These are phyloP conservation scores for Talaromyces liani DNA, from an alignment of 495 filamentous ascomycete genomes.

Conservation along the genomic window DNA sequence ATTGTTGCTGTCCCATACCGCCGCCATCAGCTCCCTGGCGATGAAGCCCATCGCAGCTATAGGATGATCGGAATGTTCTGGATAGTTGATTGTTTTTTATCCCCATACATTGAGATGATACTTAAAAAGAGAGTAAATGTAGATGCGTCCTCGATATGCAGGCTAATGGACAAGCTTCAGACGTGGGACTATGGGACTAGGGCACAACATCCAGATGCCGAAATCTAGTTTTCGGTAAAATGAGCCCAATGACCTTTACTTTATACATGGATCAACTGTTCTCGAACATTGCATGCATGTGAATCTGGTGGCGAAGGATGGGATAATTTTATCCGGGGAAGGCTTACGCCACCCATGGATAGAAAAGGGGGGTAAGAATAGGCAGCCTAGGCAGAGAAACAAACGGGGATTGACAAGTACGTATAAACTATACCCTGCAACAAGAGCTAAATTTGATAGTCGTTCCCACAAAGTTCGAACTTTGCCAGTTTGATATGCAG, in stretches of 20 bases:
- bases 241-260: not conserved
- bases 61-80: not conserved
- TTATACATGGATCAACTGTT: not conserved
- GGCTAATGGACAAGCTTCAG: not conserved
- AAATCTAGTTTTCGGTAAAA: not conserved
- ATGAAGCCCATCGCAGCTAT: not conserved
- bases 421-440: not conserved
- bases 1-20: not conserved
- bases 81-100: not conserved
- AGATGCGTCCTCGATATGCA: not conserved
- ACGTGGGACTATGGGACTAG: not conserved
- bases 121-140: not conserved
- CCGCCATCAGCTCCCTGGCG: not conserved
- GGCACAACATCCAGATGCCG: not conserved
- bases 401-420: not conserved
- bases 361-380: not conserved
- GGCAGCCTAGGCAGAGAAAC: not conserved
- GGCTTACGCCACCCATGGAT: not conserved
- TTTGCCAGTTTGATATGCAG: not conserved
- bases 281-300: not conserved
- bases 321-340: not conserved
- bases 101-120: not conserved
- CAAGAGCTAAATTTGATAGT: not conserved
- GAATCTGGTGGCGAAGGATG: not conserved
- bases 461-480: not conserved